Evolutionary conservation across 164 flowering plant genomes (phyloP), one percentile per base, ranked within the genome.

Genomic region (Warburgia ugandensis): DNA sequence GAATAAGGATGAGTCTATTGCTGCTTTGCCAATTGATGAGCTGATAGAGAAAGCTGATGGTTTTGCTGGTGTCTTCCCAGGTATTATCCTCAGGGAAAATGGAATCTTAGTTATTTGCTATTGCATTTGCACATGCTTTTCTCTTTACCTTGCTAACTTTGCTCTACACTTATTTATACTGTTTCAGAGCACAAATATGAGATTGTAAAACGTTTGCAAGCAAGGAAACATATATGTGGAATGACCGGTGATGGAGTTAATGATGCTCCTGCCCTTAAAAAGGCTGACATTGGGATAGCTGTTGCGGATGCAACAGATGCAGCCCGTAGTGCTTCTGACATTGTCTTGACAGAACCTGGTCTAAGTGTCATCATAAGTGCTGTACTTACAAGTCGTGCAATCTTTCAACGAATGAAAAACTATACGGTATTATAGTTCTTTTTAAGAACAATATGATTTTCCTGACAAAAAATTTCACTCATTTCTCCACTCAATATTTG

Each of bases 21-120:
- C 73, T 55, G 75, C 80, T 50, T 70, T 82, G 45, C 94, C 96
- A 0, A 59, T 80, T 52, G 96, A 83, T 69, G 94, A 85, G 23
- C 72, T 87, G 22, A 81, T 84, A 21, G 92, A 81, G 58, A 77
- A 84, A 48, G 89, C 92, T 43, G 92, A 86, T 72, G 92, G 86
- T 17, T 88, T 88, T 70, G 91, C 96, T 56, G 88, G 86, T 50
- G 94, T 83, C 57, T 83, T 83, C 50, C 88, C 96, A 37, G 96
- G 90, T 87, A 78, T 43, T 7, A 7, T 6, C 43, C 5, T 16
- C 43, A 39, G 20, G 43, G 5, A 3, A 5, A 16, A 16, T 9
- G 8, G 6, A 5, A 16, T 39, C 43, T 39, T 39, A 22, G 8
- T 14, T 14, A n/a, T 16, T 13, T 10, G 6, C 17, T 38, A n/a